Percentiles rank a stretch among this genome's conserved stretches.
These are phyloP conservation scores for Xylariaceae sp. DNA, from an alignment of 2,329 filamentous ascomycete genomes.

Conservation along the genomic window DNA sequence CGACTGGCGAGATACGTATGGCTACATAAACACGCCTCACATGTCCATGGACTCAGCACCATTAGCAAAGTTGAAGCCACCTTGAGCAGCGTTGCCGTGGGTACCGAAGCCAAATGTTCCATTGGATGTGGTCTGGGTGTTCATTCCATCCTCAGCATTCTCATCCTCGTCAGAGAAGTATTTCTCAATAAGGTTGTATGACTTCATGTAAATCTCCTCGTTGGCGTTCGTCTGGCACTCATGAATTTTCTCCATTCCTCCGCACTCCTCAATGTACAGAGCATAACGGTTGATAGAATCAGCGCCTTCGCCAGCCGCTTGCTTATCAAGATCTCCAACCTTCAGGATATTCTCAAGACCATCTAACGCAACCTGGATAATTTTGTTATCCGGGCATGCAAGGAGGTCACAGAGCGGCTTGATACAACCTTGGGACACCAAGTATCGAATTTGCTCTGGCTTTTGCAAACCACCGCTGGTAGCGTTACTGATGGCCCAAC, in stretches of 20 bases:
- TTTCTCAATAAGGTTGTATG: constrained; percentile 99
- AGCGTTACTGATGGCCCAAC: constrained; percentile 98
- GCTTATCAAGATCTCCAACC: constrained; percentile 98
- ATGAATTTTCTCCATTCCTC: constrained; percentile 99
- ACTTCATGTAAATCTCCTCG: constrained; percentile 99
- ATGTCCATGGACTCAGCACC: constrained; percentile 61
- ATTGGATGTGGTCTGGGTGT: constrained; percentile 62
- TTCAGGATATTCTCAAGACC: constrained; percentile 99
- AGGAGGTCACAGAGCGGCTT: constrained; percentile 94
- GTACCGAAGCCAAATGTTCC: constrained; percentile 80
- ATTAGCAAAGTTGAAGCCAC: constrained; percentile 87
- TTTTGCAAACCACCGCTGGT: constrained; percentile 97
- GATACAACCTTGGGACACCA: constrained; percentile 91
- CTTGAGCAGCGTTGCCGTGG: constrained; percentile 42
- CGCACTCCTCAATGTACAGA: constrained; percentile 96
- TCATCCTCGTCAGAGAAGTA: constrained; percentile 99
- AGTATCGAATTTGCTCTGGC: constrained; percentile 95
- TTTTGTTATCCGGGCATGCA: constrained; percentile 97
- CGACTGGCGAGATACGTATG: constrained; percentile 1
- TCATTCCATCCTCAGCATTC: constrained; percentile 75
- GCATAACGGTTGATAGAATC: constrained; percentile 93
- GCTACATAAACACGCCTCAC: constrained; percentile 36
- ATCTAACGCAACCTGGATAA: constrained; percentile 96
- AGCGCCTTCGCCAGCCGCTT: constrained; percentile 66
- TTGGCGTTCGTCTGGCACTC: constrained; percentile 99